A percentile compares a stretch with the other conserved stretches of the same genome.
These are phyloP conservation scores for Penicillium sp. DNA, from an alignment of 2,329 filamentous ascomycete genomes.

Conservation along the genomic window DNA sequence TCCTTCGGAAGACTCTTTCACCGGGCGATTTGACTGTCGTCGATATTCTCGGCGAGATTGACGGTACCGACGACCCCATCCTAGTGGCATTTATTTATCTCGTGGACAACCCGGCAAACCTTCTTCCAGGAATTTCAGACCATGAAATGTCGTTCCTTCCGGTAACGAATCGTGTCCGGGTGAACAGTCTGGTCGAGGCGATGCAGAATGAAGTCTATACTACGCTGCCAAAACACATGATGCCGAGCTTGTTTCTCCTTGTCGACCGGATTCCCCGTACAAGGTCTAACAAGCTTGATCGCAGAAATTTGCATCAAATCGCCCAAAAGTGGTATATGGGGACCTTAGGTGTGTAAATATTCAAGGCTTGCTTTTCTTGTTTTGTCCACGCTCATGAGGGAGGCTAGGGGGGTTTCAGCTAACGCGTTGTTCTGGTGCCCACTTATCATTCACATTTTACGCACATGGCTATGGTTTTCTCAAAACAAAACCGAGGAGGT, in stretches of 20 bases:
- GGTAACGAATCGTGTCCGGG: background rate
- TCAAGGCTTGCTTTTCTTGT: background rate
- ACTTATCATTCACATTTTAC: background rate
- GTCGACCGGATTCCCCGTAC: background rate
- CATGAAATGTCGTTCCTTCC: background rate
- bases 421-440: background rate
- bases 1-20: background rate
- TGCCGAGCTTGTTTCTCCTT: background rate
- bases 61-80: background rate
- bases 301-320: background rate
- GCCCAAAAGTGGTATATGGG: background rate
- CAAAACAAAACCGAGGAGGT: too few species aligned
- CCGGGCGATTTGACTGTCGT: background rate
- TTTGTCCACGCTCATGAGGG: background rate
- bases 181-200: background rate
- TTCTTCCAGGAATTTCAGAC: background rate
- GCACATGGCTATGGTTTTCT: background rate
- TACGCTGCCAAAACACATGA: background rate
- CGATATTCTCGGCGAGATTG: background rate
- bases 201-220: background rate
- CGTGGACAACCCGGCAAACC: background rate
- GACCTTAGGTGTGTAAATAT: background rate
- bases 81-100: background rate
- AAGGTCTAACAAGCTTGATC: background rate
- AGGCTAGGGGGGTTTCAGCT: background rate